Evolutionary conservation across 164 flowering plant species (phyloP), one percentile per base, ranked within the genome.

Genomic region (Stephania yunnanensis): DNA sequence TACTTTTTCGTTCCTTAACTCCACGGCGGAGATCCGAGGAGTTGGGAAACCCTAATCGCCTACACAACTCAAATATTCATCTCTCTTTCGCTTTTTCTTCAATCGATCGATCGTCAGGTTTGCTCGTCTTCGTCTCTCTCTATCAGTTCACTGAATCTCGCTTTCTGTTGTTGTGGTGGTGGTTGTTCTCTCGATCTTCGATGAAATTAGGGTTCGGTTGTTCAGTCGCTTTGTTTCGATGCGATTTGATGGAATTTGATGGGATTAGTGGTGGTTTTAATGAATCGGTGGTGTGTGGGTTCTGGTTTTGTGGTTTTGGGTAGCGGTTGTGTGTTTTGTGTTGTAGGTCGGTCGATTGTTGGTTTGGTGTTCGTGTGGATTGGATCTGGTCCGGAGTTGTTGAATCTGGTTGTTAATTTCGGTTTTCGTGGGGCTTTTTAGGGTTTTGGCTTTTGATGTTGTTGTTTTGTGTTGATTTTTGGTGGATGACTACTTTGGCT

Each of bases 1-100:
- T 36, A 36, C 42, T 36, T 36, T 77, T 55, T 55, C 53, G 44
- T 72, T 68, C 72, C 75, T 77, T 17, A 69, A 73, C 80, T 78
- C 80, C 73, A 73, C 73, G 80, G 80, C 76, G 20, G 36, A 73
- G 76, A 78, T 77, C 79, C 76, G 79, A 77, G 76, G 79, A 77
- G 79, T 77, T 73, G 68, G 76, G 73, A 78, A 78, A 78, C 76
- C 76, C 73, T 73, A 78, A 78, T 67, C 72, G 42, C 42, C 45
- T 67, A 72, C 69, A 42, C 36, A 15, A 68, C 42, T 68, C 72
- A 36, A 4, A 36, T 36, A 19, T 44, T 10, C 0, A 0, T 10
- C 13, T 46, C 12, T 15, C 22, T 9, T n/a, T n/a, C 53, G 12
- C 72, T 15, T 10, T 46, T 69, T 61, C 17, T 11, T 31, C 45